Percentiles rank a stretch among this genome's conserved stretches.
phyloP scores from a whole-genome alignment of 1,139 yeast species.

The Candida buenavistaensis region DNA sequence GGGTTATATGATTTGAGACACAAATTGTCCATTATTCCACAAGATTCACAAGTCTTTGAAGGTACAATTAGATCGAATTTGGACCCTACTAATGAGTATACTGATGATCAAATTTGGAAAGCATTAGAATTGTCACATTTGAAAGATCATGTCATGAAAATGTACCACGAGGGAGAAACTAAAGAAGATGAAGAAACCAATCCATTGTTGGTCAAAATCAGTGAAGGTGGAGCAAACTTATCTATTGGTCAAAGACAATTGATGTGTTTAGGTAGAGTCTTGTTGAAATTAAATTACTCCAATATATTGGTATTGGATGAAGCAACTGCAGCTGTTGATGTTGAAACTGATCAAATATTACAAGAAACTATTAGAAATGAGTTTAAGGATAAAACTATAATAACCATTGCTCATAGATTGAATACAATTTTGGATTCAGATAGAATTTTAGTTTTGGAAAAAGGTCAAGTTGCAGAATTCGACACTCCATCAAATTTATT shows the following conservation, averaged over 20 bases:
- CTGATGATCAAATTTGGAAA: constrained; percentile 81
- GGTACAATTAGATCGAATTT: constrained; percentile 87
- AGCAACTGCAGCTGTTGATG: constrained; percentile 98
- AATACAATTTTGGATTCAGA: constrained; percentile 94
- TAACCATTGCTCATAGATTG: constrained; percentile 93
- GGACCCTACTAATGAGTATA: constrained; percentile 73
- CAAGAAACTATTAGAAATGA: constrained; percentile 87
- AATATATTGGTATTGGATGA: constrained; percentile 60
- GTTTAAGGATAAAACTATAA: constrained; percentile 83
- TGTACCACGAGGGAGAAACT: constrained; percentile 43
- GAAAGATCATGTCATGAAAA: constrained; percentile 65
- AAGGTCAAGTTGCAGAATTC: constrained; percentile 84
- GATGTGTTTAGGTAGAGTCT: constrained; percentile 38
- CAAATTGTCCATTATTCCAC: constrained; percentile 88
- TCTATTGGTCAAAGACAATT: constrained; percentile 41
- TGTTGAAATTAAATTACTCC: constrained; percentile 50
- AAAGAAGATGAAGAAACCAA: constrained; percentile 25
- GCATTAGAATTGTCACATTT: constrained; percentile 85
- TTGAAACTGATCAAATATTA: constrained; percentile 83
- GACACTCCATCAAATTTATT: constrained; percentile 75
- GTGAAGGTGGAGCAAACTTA: constrained; percentile 40
- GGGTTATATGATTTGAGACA: constrained; percentile 87
- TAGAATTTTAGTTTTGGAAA: constrained; percentile 79
- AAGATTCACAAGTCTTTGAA: constrained; percentile 94
- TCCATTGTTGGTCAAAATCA: constrained; percentile 63